Evolutionary conservation across 2,329 filamentous ascomycete species (phyloP).

Genomic region (Phoma sp.): DNA sequence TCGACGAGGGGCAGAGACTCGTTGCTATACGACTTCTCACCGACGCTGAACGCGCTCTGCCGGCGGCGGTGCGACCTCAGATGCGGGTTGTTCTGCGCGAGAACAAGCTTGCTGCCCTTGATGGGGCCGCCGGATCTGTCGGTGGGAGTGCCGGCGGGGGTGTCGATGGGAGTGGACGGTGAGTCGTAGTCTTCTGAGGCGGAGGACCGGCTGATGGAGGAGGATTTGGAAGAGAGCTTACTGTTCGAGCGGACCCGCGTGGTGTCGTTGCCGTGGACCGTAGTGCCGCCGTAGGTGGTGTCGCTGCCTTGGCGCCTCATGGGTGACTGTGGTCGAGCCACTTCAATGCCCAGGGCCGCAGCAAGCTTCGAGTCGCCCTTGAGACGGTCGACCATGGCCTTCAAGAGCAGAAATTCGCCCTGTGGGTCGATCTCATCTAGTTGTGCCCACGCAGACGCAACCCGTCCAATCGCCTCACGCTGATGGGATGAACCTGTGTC

Average conservation of each 20-base stretch:
- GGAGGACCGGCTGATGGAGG: constrained; percentile 23
- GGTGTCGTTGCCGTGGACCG: constrained; percentile 42
- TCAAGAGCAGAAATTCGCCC: constrained; percentile 84
- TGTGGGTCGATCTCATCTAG: constrained; percentile 90
- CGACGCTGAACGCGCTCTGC: constrained; percentile 44
- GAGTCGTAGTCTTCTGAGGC: constrained; percentile 31
- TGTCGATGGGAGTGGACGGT: constrained; percentile 19
- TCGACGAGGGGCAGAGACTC: constrained; percentile 41
- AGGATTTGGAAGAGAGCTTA: constrained; percentile 25
- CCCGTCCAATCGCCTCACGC: constrained; percentile 79
- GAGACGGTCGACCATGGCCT: constrained; percentile 75
- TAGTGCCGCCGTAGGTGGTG: constrained; percentile 41
- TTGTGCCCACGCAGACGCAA: constrained; percentile 84
- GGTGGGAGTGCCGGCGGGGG: constrained; percentile 28
- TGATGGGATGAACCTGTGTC: constrained; percentile 74
- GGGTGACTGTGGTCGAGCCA: constrained; percentile 35
- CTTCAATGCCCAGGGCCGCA: constrained; percentile 50
- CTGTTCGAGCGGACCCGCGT: constrained; percentile 43
- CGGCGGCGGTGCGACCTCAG: constrained; percentile 74
- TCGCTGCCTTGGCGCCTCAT: constrained; percentile 38
- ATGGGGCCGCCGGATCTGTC: constrained; percentile 51
- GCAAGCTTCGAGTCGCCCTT: constrained; percentile 71
- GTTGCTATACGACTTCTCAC: constrained; percentile 55
- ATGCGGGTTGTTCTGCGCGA: constrained; percentile 84
- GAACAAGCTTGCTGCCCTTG: constrained; percentile 69